phyloP scores from a whole-genome alignment of 768 basidiomycete genomes.

The Austroboletus eburneus region DNA sequence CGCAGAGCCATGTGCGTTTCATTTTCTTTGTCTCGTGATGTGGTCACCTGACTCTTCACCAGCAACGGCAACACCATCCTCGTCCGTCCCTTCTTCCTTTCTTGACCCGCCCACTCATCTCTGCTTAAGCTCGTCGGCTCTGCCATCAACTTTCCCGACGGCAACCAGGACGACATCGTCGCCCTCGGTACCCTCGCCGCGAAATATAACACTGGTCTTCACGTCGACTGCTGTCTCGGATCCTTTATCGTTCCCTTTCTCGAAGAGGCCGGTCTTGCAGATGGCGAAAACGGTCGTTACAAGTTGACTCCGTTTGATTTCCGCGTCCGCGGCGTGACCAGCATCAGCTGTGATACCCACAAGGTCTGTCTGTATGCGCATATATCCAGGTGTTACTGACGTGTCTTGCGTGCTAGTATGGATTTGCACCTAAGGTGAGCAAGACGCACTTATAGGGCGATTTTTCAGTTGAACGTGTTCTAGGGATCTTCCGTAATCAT shows the following conservation, averaged over 20 bases:
- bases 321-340: constrained; percentile 84
- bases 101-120: no score
- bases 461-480: no score
- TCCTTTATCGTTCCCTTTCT: constrained; percentile 94
- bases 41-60: constrained; percentile 5
- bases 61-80: constrained; percentile 89
- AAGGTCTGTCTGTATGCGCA: constrained; percentile 46
- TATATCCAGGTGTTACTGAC: constrained; percentile 1
- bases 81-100: constrained; percentile 36
- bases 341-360: constrained; percentile 94
- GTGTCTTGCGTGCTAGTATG: constrained; percentile 54
- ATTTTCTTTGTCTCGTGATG: neutral
- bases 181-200: constrained; percentile 72
- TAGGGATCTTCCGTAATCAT: constrained; percentile 93
- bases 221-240: constrained; percentile 94
- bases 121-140: constrained; percentile 76
- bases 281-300: constrained; percentile 49
- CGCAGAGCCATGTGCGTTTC: constrained; percentile 77
- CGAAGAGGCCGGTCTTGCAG: constrained; percentile 67
- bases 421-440: constrained; percentile 85
- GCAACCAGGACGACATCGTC: constrained; percentile 82
- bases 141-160: constrained; percentile 81
- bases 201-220: constrained; percentile 74
- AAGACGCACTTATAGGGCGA: neutral
- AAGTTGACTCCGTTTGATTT: constrained; percentile 83